Conservation (phyloP, 768 basidiomycete genomes). For the Leccinum ochraceum region DNA sequence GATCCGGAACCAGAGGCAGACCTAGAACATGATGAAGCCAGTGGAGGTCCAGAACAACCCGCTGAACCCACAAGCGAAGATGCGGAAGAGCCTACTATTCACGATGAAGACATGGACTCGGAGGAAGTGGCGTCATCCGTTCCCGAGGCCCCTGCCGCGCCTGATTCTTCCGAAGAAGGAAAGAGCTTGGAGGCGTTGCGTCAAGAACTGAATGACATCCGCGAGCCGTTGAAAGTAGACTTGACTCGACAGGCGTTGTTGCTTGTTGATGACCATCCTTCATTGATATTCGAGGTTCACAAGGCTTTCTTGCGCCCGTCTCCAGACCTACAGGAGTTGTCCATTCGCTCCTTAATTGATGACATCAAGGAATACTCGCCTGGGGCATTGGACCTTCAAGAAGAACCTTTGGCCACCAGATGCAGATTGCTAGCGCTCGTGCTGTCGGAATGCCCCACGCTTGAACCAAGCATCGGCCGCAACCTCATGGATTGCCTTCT, state of each 20-base stretch:
- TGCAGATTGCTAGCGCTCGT: slow-evolving; percentile 86
- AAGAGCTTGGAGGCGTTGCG: slow-evolving; percentile 63
- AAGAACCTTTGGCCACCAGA: slow-evolving; percentile 77
- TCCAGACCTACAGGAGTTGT: slow-evolving; percentile 59
- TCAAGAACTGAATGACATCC: slow-evolving; percentile 60
- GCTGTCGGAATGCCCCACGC: slow-evolving; percentile 69
- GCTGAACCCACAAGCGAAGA: slow-evolving; percentile 32
- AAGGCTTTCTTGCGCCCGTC: slow-evolving; percentile 72
- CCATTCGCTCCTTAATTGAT: slow-evolving; percentile 71
- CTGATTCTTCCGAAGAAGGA: slow-evolving; percentile 27
- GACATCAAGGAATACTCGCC: slow-evolving; percentile 73
- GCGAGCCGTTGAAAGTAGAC: slow-evolving; percentile 63
- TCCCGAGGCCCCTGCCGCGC: slow-evolving; percentile 16
- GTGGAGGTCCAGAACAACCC: slow-evolving; percentile 26
- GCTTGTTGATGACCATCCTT: slow-evolving; percentile 84
- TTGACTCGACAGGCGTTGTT: slow-evolving; percentile 71
- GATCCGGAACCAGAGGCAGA: slow-evolving; percentile 45
- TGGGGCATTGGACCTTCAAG: slow-evolving; percentile 64
- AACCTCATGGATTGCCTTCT: slow-evolving; percentile 70
- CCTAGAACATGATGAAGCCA: slow-evolving; percentile 18
- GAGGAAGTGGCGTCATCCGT: slow-evolving; percentile 22
- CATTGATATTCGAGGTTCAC: slow-evolving; percentile 87
- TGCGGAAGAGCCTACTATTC: slow-evolving; percentile 22
- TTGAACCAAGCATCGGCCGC: slow-evolving; percentile 54
- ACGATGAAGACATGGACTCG: slow-evolving; percentile 31